Percentiles rank a stretch among this genome's conserved stretches.
Conservation (phyloP, 2,329 filamentous ascomycete species). For the Albifimbria verrucaria region DNA sequence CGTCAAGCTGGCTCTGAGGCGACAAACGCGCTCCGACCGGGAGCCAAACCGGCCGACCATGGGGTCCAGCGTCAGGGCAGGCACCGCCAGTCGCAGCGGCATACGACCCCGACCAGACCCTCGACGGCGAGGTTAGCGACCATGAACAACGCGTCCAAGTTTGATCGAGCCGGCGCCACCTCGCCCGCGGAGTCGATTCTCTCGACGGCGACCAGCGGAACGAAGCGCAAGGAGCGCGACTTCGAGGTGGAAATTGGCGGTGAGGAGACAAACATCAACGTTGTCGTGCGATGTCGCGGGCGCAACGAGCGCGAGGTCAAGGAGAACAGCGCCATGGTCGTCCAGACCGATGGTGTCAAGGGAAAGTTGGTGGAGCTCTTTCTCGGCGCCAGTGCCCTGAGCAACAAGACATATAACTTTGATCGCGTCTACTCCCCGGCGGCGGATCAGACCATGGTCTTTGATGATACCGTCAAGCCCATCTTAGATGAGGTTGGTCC, state of each 20-base stretch:
- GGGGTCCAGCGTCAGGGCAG: slow-evolving; percentile 25
- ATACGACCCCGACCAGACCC: slow-evolving; percentile 11
- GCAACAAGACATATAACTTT: slow-evolving; percentile 95
- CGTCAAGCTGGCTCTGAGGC: slow-evolving; percentile 31
- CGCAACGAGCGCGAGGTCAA: slow-evolving; percentile 88
- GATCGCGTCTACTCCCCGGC: slow-evolving; percentile 96
- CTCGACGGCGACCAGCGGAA: slow-evolving; percentile 57
- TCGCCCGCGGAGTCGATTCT: slow-evolving; percentile 69
- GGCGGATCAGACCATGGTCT: slow-evolving; percentile 89
- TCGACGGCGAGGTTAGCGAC: slow-evolving; percentile 21
- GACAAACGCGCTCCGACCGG: slow-evolving; percentile 34
- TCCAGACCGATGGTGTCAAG: slow-evolving; percentile 83
- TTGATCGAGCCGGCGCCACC: slow-evolving; percentile 39
- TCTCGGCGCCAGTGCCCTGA: slow-evolving; percentile 88
- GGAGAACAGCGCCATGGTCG: slow-evolving; percentile 92
- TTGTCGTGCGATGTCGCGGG: slow-evolving; percentile 91
- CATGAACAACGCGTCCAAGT: slow-evolving; percentile 13
- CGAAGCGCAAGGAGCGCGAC: slow-evolving; percentile 84
- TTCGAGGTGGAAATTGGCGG: slow-evolving; percentile 63
- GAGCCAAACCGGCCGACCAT: slow-evolving; percentile 32
- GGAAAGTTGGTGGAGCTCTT: slow-evolving; percentile 80
- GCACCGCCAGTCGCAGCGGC: slow-evolving; percentile 19
- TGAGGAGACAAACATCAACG: slow-evolving; percentile 95
- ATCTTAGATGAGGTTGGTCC: slow-evolving; percentile 85
- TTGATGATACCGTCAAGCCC: slow-evolving; percentile 91